Evolutionary conservation across 2,329 filamentous ascomycete genomes (phyloP).

Genomic region (Pseudogymnoascus sp.): DNA sequence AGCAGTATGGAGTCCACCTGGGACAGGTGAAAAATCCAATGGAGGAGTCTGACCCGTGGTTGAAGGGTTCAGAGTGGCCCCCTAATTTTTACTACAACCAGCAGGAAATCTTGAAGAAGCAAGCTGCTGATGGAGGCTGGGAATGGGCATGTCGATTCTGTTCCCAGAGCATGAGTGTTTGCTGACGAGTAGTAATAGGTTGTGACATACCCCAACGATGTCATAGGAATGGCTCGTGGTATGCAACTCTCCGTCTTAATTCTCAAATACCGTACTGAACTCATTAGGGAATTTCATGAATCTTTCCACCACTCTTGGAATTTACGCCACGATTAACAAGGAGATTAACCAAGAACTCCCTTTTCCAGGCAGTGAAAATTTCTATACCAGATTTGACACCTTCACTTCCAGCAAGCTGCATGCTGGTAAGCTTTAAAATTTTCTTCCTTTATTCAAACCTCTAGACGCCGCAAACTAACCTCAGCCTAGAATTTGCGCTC

Average conservation of each 20-base stretch:
- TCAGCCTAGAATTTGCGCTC: background rate
- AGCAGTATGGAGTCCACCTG: constrained; percentile 46
- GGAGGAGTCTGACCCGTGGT: constrained; percentile 37
- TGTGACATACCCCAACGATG: constrained; percentile 37
- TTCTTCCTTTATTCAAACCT: background rate
- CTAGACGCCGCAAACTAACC: background rate
- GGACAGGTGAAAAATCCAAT: constrained; percentile 40
- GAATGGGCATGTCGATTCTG: background rate
- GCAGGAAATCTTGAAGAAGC: constrained; percentile 33
- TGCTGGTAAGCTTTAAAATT: background rate
- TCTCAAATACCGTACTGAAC: background rate
- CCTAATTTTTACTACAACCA: constrained; percentile 45
- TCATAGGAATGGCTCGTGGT: constrained; percentile 32
- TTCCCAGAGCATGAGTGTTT: background rate
- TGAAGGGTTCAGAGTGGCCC: constrained; percentile 29
- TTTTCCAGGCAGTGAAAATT: constrained; percentile 25
- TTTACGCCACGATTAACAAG: constrained; percentile 23
- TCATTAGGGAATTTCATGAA: constrained; percentile 29
- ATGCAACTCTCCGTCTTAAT: constrained; percentile 16
- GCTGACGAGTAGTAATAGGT: constrained; percentile 31
- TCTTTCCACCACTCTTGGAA: constrained; percentile 12
- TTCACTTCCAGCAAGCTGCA: background rate
- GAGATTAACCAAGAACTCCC: constrained; percentile 27
- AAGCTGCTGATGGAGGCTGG: constrained; percentile 9
- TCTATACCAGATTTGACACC: background rate